These are phyloP conservation scores for Stromatinia cepivora DNA, from an alignment of 2,329 filamentous ascomycete species.

Conservation along the genomic window DNA sequence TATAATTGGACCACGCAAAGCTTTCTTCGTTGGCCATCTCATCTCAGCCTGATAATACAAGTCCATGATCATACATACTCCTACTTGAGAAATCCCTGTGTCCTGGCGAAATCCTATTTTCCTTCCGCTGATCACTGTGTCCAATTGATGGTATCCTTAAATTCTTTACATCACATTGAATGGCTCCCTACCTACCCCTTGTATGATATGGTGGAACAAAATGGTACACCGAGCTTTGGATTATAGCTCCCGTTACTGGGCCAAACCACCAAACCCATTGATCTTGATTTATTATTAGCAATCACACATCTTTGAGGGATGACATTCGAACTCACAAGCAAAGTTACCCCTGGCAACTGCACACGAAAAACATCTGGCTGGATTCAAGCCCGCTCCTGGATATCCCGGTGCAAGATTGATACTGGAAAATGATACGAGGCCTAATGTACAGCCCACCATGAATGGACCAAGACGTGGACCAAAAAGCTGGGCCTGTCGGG, in stretches of 20 bases:
- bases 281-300: constrained; percentile 28
- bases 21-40: not conserved
- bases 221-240: constrained; percentile 38
- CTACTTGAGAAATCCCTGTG: not conserved
- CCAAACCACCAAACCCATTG: constrained; percentile 46
- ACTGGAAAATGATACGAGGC: constrained; percentile 44
- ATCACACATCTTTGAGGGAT: not conserved
- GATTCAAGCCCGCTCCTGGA: constrained; percentile 45
- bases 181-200: not conserved
- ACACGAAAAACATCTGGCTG: constrained; percentile 47
- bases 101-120: no score
- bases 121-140: not conserved
- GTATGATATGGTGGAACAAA: constrained; percentile 40
- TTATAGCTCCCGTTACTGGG: constrained; percentile 39
- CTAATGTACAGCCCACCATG: constrained; percentile 48
- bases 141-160: not conserved
- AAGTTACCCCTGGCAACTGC: constrained; percentile 43
- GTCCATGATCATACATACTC: not conserved
- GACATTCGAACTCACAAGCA: constrained; percentile 17
- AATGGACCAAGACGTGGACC: constrained; percentile 52
- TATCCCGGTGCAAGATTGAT: constrained; percentile 43
- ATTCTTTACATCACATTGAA: not conserved
- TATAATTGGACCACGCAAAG: not conserved
- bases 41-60: not conserved
- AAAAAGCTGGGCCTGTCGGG: constrained; percentile 50